These are phyloP conservation scores for Neonectria neomacrospora DNA, from an alignment of 2,329 filamentous ascomycete genomes.

Conservation along the genomic window DNA sequence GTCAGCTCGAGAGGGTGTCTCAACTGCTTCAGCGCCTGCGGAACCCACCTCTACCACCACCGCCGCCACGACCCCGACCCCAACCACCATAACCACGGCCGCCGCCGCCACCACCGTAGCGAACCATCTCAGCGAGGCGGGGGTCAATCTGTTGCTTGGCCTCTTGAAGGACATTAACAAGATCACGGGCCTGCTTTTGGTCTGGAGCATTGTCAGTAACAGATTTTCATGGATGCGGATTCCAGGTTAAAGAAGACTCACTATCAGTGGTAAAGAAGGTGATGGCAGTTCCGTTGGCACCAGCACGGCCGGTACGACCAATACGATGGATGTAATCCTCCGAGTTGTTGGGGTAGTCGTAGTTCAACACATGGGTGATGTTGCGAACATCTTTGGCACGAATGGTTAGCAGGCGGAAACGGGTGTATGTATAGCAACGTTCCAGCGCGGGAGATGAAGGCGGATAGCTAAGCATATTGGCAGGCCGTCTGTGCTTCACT, in stretches of 20 bases:
- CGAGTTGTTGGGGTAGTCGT: conserved; percentile 99
- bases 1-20: conserved; percentile 51
- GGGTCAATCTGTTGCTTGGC: conserved; percentile 99
- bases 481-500: conserved; percentile 63
- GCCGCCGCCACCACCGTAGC: conserved; percentile 85
- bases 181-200: conserved; percentile 95
- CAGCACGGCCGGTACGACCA: conserved; percentile 95
- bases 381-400: conserved; percentile 94
- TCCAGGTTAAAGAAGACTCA: conserved; percentile 72
- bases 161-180: conserved; percentile 91
- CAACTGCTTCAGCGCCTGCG: conserved; percentile 48
- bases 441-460: conserved; percentile 65
- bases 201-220: conserved; percentile 66
- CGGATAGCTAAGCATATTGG: conserved; percentile 61
- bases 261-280: conserved; percentile 99
- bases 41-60: conserved; percentile 62
- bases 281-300: conserved; percentile 94
- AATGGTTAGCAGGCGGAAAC: conserved; percentile 80
- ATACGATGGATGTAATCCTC: conserved; percentile 99
- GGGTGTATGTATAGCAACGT: conserved; percentile 66
- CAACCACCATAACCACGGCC: conserved; percentile 79
- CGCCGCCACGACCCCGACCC: conserved; percentile 71
- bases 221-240: no score
- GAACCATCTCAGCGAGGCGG: conserved; percentile 93
- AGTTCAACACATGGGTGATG: conserved; percentile 99